Evolutionary conservation across 257 asterid species (phyloP), one percentile per base, ranked within the genome.

Genomic region (Nicotiana tabacum): DNA sequence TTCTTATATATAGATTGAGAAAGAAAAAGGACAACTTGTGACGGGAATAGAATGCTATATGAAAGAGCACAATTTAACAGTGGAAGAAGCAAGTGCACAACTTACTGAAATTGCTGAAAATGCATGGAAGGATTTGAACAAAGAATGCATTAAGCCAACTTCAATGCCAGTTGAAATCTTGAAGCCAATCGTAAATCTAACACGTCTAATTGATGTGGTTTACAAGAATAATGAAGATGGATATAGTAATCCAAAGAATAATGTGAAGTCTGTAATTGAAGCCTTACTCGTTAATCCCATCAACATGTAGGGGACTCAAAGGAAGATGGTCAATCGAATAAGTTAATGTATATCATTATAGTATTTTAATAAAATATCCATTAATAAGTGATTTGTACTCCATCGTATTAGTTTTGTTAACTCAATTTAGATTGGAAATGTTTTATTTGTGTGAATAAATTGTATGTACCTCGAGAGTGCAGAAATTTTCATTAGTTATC

Each of bases 41-140:
- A 92, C 92, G 1, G 91, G 91, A 7, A 82, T 90, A 9, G 88
- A 92, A 9, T 90, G 91, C 53, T 91, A 91, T 86, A 89, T 91
- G 91, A 69, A 90, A 9, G 85, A 87, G 0, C 27, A 87, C 4
- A 84, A 86, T 15, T 88, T 89, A 1, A n/a, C 85, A 0, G 80
- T 82, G 77, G 82, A 77, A 82, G 90, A 89, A 30, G 92, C 94
- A 17, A 78, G 81, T 84, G 51, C 65, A 56, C 80, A 85, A 77
- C 68, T 90, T 3, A 53, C 46, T 0, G 77, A 72, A 9, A 87
- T 88, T 1, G 89, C 82, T 7, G 88, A 84, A 67, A 69, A 85
- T 72, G 92, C 92, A 6, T 91, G 95, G 95, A 89, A 89, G 64
- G 92, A 87, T 33, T 84, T 88, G 0, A 91, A 90, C 64, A 88